These are phyloP conservation scores for Peniophora sp. DNA, from an alignment of 1,284 basidiomycete genomes.

Conservation along the genomic window DNA sequence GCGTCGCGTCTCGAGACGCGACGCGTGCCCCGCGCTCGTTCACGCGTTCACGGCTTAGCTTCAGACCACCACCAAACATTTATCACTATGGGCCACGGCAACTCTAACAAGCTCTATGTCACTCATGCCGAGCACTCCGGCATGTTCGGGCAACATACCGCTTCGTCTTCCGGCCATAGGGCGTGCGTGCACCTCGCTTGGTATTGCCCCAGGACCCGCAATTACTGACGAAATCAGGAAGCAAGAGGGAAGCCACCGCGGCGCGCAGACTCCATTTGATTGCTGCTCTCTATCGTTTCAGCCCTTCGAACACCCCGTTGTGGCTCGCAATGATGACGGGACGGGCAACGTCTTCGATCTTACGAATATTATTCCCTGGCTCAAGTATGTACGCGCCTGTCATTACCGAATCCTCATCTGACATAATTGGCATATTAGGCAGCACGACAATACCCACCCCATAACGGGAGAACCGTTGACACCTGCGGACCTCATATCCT, in stretches of 20 bases:
- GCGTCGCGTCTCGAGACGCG: background rate
- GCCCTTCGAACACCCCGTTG: constrained; percentile 86
- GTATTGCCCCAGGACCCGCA: constrained; percentile 3
- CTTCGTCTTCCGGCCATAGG: constrained; percentile 64
- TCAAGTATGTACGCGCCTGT: constrained; percentile 60
- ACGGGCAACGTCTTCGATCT: constrained; percentile 81
- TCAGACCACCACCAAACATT: background rate
- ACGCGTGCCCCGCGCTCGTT: background rate
- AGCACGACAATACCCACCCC: constrained; percentile 77
- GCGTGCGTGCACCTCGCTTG: constrained; percentile 34
- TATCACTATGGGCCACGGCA: constrained; percentile 71
- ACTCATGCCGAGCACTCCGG: constrained; percentile 81
- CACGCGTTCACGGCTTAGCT: too few relatives aligned
- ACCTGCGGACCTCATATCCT: constrained; percentile 76
- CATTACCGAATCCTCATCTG: background rate
- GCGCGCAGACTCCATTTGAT: constrained; percentile 73
- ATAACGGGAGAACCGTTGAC: constrained; percentile 78
- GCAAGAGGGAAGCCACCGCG: constrained; percentile 52
- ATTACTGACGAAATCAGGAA: constrained; percentile 41
- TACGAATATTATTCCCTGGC: constrained; percentile 87
- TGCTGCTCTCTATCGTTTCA: constrained; percentile 91
- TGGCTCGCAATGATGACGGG: constrained; percentile 72
- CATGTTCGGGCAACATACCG: constrained; percentile 67
- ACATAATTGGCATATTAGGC: constrained; percentile 30
- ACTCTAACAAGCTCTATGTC: constrained; percentile 79